Evolutionary conservation across 768 basidiomycete genomes (phyloP).

Genomic region (Tulasnella sp.): DNA sequence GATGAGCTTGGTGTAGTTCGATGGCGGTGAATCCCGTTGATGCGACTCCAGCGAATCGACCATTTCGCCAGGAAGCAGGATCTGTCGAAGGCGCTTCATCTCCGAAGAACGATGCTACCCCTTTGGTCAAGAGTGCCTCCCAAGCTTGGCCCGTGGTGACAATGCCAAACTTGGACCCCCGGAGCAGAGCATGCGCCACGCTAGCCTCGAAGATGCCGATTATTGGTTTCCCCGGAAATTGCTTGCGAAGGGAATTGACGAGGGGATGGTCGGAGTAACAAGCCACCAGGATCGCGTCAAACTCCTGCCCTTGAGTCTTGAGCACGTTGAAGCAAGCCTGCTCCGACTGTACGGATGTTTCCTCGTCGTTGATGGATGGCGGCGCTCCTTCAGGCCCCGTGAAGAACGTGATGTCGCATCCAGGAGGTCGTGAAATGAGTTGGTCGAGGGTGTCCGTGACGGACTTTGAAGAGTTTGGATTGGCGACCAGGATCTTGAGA

Average conservation of each 20-base stretch:
- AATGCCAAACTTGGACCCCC: constrained; percentile 31
- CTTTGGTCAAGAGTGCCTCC: constrained; percentile 29
- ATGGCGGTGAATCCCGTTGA: constrained; percentile 33
- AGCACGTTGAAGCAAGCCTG: constrained; percentile 22
- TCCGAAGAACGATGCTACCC: constrained; percentile 26
- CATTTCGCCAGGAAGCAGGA: background rate
- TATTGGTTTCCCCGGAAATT: constrained; percentile 24
- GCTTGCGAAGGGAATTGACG: constrained; percentile 26
- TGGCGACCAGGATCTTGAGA: constrained; percentile 29
- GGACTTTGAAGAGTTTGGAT: constrained; percentile 32
- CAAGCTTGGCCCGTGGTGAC: constrained; percentile 35
- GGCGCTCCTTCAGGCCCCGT: constrained; percentile 25
- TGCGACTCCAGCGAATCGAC: constrained; percentile 30
- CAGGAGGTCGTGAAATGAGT: constrained; percentile 8
- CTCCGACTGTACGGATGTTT: constrained; percentile 24
- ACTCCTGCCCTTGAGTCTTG: background rate
- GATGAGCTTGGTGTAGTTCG: constrained; percentile 30
- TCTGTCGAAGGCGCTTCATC: background rate
- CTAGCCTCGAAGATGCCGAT: constrained; percentile 36
- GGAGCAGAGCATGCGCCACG: constrained; percentile 27
- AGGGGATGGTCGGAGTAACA: constrained; percentile 35
- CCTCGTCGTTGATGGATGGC: constrained; percentile 26
- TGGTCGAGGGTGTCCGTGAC: constrained; percentile 30
- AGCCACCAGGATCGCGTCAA: constrained; percentile 26
- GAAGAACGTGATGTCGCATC: constrained; percentile 17